Evolutionary conservation across 2,329 filamentous ascomycete species (phyloP).

Genomic region (Diaporthe sp.): DNA sequence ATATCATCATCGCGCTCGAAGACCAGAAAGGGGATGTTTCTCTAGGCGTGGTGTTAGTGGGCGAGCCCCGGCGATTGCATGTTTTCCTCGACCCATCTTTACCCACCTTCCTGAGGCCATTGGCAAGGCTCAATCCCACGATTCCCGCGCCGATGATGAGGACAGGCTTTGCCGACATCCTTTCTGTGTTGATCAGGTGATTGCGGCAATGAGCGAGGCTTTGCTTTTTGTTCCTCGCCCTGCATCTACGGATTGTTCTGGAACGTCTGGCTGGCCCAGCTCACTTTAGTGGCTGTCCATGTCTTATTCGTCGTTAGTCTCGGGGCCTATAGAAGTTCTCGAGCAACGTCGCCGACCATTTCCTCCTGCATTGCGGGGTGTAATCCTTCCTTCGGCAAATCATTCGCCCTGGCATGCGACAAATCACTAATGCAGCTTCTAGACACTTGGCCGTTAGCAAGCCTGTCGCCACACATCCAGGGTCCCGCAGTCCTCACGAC

Average conservation of each 20-base stretch:
- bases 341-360: neutral
- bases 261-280: neutral
- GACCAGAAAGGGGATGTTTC: neutral
- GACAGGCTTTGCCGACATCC: constrained; percentile 39
- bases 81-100: no score
- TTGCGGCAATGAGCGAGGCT: neutral
- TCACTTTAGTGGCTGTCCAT: neutral
- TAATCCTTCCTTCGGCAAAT: neutral
- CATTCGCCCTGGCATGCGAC: neutral
- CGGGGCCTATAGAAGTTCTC: neutral
- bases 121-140: constrained; percentile 49
- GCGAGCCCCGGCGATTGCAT: neutral
- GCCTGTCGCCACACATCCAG: no score
- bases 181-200: neutral
- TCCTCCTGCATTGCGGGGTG: neutral
- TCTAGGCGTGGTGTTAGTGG: neutral
- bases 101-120: constrained; percentile 46
- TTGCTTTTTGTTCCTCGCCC: neutral
- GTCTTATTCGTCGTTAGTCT: neutral
- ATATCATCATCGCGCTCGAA: constrained; percentile 5
- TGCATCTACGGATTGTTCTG: no score
- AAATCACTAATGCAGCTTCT: neutral
- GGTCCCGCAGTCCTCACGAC: neutral
- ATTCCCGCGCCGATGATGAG: constrained; percentile 51
- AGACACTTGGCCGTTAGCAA: neutral